Evolutionary conservation across 805 yeast genomes (phyloP).

Genomic region (Yarrowia deformans): DNA sequence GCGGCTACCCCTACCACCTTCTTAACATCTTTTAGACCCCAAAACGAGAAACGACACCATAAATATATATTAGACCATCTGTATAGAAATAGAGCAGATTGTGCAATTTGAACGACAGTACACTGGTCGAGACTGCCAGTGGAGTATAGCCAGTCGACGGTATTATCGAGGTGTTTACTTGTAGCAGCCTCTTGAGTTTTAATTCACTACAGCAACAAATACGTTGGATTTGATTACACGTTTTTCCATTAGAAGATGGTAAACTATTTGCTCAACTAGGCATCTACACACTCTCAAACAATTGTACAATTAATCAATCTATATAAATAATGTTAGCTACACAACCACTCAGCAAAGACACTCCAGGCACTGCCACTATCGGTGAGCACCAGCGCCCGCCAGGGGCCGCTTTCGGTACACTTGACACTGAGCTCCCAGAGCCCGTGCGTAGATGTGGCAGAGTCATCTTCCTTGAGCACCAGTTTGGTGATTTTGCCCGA

Average conservation of each 20-base stretch:
- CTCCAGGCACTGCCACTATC: conserved; percentile 83
- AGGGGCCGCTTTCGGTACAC: conserved; percentile 75
- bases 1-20: conserved; percentile 78
- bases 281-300: no score
- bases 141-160: no score
- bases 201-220: no score
- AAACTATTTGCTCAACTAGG: no score
- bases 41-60: conserved; percentile 11
- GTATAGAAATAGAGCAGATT: conserved; percentile 33
- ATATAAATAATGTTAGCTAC: conserved; percentile 51
- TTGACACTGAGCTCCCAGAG: conserved; percentile 66
- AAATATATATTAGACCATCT: conserved; percentile 31
- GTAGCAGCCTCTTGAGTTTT: no score
- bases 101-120: not conserved
- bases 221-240: no score
- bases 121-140: no score
- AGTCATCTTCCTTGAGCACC: conserved; percentile 56
- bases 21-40: conserved; percentile 48
- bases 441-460: conserved; percentile 45
- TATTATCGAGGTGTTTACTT: no score
- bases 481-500: conserved; percentile 77
- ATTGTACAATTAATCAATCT: conserved; percentile 1
- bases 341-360: conserved; percentile 90
- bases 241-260: no score
- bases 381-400: conserved; percentile 83